phyloP scores from a whole-genome alignment of 306 rosid genomes.

The Pterocarpus macrocarpus region DNA sequence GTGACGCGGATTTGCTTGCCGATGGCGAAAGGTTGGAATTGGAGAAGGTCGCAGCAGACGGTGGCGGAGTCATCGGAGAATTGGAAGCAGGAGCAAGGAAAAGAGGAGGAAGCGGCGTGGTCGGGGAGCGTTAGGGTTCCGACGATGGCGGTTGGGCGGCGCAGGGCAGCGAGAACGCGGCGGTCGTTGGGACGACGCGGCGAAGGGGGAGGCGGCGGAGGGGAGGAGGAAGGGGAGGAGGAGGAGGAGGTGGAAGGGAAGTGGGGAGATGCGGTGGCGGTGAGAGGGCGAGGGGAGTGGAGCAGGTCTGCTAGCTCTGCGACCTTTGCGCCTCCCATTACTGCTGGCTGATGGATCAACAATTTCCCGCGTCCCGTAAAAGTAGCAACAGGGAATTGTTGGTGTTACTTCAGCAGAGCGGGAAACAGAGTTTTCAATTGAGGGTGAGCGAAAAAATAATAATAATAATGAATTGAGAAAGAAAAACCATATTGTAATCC shows the following conservation, averaged over 20 bases:
- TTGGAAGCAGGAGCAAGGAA: slow-evolving; percentile 71
- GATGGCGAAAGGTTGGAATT: slow-evolving; percentile 51
- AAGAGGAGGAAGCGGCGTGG: slow-evolving; percentile 11
- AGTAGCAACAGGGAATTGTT: background rate
- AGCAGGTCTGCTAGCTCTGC: slow-evolving; percentile 59
- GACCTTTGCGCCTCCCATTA: slow-evolving; percentile 55
- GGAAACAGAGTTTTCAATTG: background rate
- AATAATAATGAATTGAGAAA: no score
- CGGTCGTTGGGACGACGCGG: slow-evolving; percentile 10
- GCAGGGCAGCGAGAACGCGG: slow-evolving; percentile 59
- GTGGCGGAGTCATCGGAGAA: slow-evolving; percentile 74
- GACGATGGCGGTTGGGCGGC: slow-evolving; percentile 55
- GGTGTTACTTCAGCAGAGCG: background rate
- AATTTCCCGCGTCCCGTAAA: slow-evolving; percentile 37
- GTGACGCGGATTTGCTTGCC: slow-evolving; percentile 60
- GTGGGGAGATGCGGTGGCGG: slow-evolving; percentile 60
- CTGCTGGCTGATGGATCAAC: no score
- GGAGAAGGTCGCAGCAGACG: slow-evolving; percentile 83
- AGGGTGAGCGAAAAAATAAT: no score
- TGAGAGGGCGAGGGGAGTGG: slow-evolving; percentile 54
- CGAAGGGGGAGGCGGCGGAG: slow-evolving; percentile 24
- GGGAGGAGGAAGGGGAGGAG: background rate
- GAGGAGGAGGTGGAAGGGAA: slow-evolving; percentile 12
- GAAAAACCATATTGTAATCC: no score
- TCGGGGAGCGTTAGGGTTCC: slow-evolving; percentile 70